A percentile compares a stretch with the other conserved stretches of the same genome.
Evolutionary conservation across 2,329 filamentous ascomycete genomes (phyloP).

Genomic region (Atkinsonella texensis): DNA sequence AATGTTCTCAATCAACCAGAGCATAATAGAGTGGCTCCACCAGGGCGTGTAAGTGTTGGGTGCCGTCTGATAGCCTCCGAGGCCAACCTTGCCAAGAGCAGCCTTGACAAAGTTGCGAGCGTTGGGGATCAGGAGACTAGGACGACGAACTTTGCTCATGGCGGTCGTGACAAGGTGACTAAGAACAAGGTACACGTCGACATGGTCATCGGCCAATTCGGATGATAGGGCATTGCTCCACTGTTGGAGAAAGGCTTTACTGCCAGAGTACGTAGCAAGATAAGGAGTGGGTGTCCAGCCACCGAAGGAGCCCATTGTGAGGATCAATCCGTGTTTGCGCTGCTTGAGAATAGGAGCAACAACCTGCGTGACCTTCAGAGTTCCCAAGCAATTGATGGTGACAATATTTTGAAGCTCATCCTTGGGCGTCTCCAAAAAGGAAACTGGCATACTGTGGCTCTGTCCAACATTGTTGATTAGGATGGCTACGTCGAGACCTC

Average conservation of each 20-base stretch:
- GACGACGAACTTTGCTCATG: slow-evolving; percentile 88
- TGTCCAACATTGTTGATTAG: slow-evolving; percentile 95
- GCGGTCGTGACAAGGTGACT: slow-evolving; percentile 89
- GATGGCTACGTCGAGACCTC: slow-evolving; percentile 69
- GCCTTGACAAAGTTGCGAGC: slow-evolving; percentile 72
- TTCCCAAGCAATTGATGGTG: slow-evolving; percentile 88
- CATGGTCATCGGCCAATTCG: slow-evolving; percentile 68
- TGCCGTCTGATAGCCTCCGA: slow-evolving; percentile 65
- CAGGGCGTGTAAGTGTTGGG: slow-evolving; percentile 82
- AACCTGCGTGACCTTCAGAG: slow-evolving; percentile 75
- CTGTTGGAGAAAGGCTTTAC: slow-evolving; percentile 95
- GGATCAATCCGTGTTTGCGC: slow-evolving; percentile 74
- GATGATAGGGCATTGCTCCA: slow-evolving; percentile 81
- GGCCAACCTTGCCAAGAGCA: slow-evolving; percentile 69
- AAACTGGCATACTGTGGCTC: slow-evolving; percentile 84
- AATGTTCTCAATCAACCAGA: slow-evolving; percentile 61
- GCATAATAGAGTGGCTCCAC: slow-evolving; percentile 84
- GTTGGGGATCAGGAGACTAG: slow-evolving; percentile 66
- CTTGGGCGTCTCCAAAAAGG: slow-evolving; percentile 68
- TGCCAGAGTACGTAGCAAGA: slow-evolving; percentile 90
- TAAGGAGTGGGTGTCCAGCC: slow-evolving; percentile 86
- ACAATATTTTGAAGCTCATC: slow-evolving; percentile 83
- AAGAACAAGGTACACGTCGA: slow-evolving; percentile 84
- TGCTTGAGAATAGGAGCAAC: slow-evolving; percentile 75
- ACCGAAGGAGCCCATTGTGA: slow-evolving; percentile 96